These are phyloP conservation scores for Desmodesmus armatus DNA, from an alignment of 139 green algal species.

Conservation along the genomic window DNA sequence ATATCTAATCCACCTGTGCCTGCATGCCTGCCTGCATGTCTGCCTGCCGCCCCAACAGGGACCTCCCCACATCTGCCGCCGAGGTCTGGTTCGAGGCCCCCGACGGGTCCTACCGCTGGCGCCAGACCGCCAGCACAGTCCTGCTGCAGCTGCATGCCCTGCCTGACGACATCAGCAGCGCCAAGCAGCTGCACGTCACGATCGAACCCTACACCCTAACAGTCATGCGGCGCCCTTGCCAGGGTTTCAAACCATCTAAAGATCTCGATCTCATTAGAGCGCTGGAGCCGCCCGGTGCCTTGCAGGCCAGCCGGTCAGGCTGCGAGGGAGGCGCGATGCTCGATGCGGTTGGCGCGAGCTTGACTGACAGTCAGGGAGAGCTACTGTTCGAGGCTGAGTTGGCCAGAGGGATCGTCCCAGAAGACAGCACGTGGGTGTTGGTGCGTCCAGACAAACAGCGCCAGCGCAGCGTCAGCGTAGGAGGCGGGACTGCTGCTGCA, in stretches of 20 bases:
- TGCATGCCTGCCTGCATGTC: background rate
- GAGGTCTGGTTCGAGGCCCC: slow-evolving; percentile 73
- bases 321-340: too few relatives aligned
- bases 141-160: slow-evolving; percentile 67
- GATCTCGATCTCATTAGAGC: too few relatives aligned
- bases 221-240: too few relatives aligned
- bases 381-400: slow-evolving; percentile 78
- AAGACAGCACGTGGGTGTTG: slow-evolving; percentile 75
- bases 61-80: slow-evolving; percentile 19
- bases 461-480: background rate
- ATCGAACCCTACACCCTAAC: slow-evolving; percentile 55
- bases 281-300: too few relatives aligned
- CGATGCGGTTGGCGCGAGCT: too few relatives aligned
- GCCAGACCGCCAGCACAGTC: slow-evolving; percentile 74
- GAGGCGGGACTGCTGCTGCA: background rate
- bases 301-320: too few relatives aligned
- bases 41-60: slow-evolving; percentile 22
- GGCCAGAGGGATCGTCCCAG: slow-evolving; percentile 70
- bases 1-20: background rate
- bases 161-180: slow-evolving; percentile 20
- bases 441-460: background rate
- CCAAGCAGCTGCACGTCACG: slow-evolving; percentile 52
- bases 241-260: too few relatives aligned
- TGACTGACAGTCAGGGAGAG: slow-evolving; percentile 43
- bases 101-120: slow-evolving; percentile 78